Conservation (phyloP, 108 stramenopile species). For the Mediolabrus comicus region DNA sequence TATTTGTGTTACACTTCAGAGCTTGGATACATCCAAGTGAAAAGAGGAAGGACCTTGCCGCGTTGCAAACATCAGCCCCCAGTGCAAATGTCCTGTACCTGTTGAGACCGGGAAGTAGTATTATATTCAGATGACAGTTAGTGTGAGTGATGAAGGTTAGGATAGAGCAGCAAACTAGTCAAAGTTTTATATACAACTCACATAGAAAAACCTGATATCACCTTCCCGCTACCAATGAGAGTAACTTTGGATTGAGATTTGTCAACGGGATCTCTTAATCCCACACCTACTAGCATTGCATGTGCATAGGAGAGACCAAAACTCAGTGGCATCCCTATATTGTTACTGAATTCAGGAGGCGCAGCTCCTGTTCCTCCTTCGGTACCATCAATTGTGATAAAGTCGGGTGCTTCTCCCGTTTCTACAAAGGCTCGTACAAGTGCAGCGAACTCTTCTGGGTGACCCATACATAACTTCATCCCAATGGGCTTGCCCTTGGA, state of each 20-base stretch:
- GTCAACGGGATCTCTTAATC: slow-evolving; percentile 52
- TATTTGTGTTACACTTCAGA: slow-evolving; percentile 88
- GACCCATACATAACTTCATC: slow-evolving; percentile 84
- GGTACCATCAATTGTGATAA: slow-evolving; percentile 80
- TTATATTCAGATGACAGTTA: no score
- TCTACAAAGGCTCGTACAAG: slow-evolving; percentile 68
- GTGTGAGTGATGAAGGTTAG: no score
- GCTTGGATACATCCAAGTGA: slow-evolving; percentile 88
- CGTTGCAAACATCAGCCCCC: slow-evolving; percentile 82
- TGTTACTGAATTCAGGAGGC: slow-evolving; percentile 85
- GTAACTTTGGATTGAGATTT: slow-evolving; percentile 48
- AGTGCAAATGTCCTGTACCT: slow-evolving; percentile 61
- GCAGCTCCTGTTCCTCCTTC: slow-evolving; percentile 94
- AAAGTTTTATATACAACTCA: neutral
- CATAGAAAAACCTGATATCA: slow-evolving; percentile 74
- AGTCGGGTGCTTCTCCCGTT: slow-evolving; percentile 65
- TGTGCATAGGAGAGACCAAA: slow-evolving; percentile 76
- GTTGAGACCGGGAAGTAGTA: no score
- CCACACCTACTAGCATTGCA: slow-evolving; percentile 72
- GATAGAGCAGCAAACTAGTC: no score
- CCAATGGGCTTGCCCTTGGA: slow-evolving; percentile 82
- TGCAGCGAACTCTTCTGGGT: slow-evolving; percentile 61
- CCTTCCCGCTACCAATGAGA: slow-evolving; percentile 79
- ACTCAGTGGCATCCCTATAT: slow-evolving; percentile 74
- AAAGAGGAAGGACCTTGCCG: slow-evolving; percentile 83